phyloP scores from a whole-genome alignment of 2,329 filamentous ascomycete species.

The Zymoseptoria pseudotritici region DNA sequence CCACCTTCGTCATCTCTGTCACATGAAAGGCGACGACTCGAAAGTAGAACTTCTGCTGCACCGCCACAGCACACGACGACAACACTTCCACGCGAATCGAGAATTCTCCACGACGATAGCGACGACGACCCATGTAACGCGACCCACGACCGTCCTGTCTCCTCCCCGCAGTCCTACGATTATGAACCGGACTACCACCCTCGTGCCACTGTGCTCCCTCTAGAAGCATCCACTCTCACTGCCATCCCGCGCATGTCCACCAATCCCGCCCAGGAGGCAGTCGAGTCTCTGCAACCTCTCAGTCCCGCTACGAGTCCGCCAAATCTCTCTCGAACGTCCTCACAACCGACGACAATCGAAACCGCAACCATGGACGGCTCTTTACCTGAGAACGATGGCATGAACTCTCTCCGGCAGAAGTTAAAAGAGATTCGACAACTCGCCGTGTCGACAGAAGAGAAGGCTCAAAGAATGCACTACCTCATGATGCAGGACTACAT shows the following conservation, averaged over 20 bases:
- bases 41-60: not conserved
- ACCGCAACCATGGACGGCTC: conserved; percentile 14
- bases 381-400: conserved; percentile 45
- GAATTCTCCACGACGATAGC: not conserved
- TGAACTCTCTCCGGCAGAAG: conserved; percentile 39
- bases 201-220: not conserved
- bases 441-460: conserved; percentile 39
- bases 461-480: conserved; percentile 42
- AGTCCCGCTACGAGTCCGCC: not conserved
- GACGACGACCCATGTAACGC: not conserved
- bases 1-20: not conserved
- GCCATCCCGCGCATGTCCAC: not conserved
- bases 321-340: not conserved
- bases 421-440: conserved; percentile 42
- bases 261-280: not conserved
- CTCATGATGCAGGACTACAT: conserved; percentile 45
- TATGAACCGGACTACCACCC: not conserved
- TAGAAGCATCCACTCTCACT: not conserved
- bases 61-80: not conserved
- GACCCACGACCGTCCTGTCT: not conserved
- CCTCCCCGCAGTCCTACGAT: not conserved
- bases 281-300: not conserved
- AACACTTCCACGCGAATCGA: not conserved
- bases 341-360: not conserved
- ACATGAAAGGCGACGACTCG: not conserved